phyloP scores from a whole-genome alignment of 768 basidiomycete species.

The Multifurca ochricompacta region DNA sequence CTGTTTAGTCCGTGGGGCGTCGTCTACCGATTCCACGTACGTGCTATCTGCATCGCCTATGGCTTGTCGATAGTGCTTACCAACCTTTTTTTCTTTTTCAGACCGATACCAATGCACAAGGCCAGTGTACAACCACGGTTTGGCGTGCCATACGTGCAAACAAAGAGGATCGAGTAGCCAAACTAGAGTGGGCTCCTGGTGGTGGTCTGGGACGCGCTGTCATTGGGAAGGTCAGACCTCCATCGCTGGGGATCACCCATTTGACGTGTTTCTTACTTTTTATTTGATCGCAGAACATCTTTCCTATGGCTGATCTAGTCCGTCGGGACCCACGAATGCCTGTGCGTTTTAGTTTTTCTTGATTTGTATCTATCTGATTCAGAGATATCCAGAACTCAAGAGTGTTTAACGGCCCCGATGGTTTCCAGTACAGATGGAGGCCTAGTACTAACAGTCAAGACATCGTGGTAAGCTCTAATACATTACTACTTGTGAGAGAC shows the following conservation, averaged over 20 bases:
- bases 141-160: constrained; percentile 76
- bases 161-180: constrained; percentile 83
- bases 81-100: constrained; percentile 32
- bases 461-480: constrained; percentile 39
- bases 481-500: constrained; percentile 3
- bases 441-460: constrained; percentile 44
- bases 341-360: constrained; percentile 35
- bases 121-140: constrained; percentile 67
- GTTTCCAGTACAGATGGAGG: constrained; percentile 72
- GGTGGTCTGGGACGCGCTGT: constrained; percentile 79
- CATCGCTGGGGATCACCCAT: constrained; percentile 24
- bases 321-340: constrained; percentile 55
- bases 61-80: constrained; percentile 25
- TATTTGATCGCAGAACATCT: constrained; percentile 45
- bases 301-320: constrained; percentile 79
- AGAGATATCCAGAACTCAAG: constrained; percentile 30
- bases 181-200: constrained; percentile 78
- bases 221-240: constrained; percentile 63
- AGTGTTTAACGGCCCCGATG: constrained; percentile 77
- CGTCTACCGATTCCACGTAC: constrained; percentile 72
- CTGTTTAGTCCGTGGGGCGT: constrained; percentile 79
- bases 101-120: constrained; percentile 57
- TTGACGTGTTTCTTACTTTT: constrained; percentile 15
- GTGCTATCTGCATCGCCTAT: constrained; percentile 23
- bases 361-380: constrained; percentile 12